phyloP scores from a whole-genome alignment of 2,329 filamentous ascomycete species.

The Septoria linicola region DNA sequence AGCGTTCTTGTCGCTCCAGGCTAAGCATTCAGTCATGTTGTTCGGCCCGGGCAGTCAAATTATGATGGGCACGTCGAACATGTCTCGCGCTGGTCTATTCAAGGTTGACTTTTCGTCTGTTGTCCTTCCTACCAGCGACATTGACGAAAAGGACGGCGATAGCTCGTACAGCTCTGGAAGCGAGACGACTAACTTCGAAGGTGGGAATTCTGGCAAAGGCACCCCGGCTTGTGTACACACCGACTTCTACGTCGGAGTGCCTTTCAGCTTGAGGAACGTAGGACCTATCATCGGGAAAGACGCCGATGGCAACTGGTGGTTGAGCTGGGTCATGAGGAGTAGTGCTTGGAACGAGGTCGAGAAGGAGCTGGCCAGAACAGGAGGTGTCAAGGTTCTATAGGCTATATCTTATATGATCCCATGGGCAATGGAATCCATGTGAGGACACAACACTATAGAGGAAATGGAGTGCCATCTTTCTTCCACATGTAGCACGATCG shows the following conservation, averaged over 20 bases:
- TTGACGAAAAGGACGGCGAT: not conserved
- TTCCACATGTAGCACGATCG: no score
- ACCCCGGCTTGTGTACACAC: not conserved
- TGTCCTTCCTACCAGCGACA: not conserved
- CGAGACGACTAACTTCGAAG: no score
- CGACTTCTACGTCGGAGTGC: not conserved
- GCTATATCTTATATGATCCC: no score
- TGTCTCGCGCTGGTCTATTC: not conserved
- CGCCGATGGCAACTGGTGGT: conserved; percentile 8
- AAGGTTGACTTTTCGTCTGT: conserved; percentile 4
- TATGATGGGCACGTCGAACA: not conserved
- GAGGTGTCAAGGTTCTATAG: not conserved
- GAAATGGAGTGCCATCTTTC: no score
- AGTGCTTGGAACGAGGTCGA: conserved; percentile 6
- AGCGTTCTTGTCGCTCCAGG: not conserved
- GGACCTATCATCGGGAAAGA: conserved; percentile 7
- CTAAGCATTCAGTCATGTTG: not conserved
- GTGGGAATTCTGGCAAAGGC: not conserved
- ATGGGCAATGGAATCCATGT: no score
- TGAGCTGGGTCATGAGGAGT: conserved; percentile 1
- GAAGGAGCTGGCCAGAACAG: not conserved
- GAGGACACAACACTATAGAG: no score
- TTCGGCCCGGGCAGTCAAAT: conserved; percentile 3
- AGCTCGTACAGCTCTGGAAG: not conserved
- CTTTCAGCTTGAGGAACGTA: conserved; percentile 5